A percentile compares a stretch with the other conserved stretches of the same genome.
phyloP scores from a whole-genome alignment of 805 yeast species.

The Isabelozyma gotoi region DNA sequence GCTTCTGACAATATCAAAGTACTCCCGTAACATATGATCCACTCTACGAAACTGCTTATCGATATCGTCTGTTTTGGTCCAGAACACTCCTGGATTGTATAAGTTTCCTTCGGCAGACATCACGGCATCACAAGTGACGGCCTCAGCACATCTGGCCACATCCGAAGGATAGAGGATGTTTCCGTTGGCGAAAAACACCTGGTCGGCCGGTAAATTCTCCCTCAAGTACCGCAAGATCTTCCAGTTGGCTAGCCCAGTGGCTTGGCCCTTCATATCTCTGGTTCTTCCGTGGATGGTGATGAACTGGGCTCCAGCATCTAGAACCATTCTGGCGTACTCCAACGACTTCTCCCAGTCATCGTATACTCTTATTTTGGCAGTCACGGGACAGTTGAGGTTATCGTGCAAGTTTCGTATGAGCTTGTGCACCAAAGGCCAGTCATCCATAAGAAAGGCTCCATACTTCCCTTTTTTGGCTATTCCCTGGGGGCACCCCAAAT shows the following conservation, averaged over 20 bases:
- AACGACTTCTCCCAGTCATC: slow-evolving; percentile 82
- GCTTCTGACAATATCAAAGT: slow-evolving; percentile 73
- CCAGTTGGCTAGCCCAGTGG: slow-evolving; percentile 97
- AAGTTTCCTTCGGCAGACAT: slow-evolving; percentile 98
- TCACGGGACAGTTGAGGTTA: slow-evolving; percentile 80
- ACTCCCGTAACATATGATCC: slow-evolving; percentile 79
- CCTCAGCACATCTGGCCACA: slow-evolving; percentile 62
- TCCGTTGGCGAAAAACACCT: slow-evolving; percentile 93
- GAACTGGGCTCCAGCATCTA: slow-evolving; percentile 93
- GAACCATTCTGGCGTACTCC: slow-evolving; percentile 83
- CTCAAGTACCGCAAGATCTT: slow-evolving; percentile 67
- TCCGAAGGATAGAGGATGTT: slow-evolving; percentile 91
- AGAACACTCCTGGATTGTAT: slow-evolving; percentile 90
- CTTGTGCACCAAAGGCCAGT: slow-evolving; percentile 79
- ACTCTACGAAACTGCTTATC: slow-evolving; percentile 82
- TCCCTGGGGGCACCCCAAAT: slow-evolving; percentile 97
- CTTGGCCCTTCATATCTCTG: slow-evolving; percentile 96
- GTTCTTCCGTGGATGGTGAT: slow-evolving; percentile 94
- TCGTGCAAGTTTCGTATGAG: slow-evolving; percentile 73
- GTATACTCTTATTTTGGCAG: slow-evolving; percentile 91
- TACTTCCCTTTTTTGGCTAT: slow-evolving; percentile 93
- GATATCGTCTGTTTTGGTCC: slow-evolving; percentile 48
- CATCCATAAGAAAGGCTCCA: slow-evolving; percentile 96
- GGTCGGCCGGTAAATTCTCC: slow-evolving; percentile 73
- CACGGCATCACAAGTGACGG: slow-evolving; percentile 78